Evolutionary conservation across 495 filamentous ascomycete genomes (phyloP).

Genomic region (Alectoria sarmentosa): DNA sequence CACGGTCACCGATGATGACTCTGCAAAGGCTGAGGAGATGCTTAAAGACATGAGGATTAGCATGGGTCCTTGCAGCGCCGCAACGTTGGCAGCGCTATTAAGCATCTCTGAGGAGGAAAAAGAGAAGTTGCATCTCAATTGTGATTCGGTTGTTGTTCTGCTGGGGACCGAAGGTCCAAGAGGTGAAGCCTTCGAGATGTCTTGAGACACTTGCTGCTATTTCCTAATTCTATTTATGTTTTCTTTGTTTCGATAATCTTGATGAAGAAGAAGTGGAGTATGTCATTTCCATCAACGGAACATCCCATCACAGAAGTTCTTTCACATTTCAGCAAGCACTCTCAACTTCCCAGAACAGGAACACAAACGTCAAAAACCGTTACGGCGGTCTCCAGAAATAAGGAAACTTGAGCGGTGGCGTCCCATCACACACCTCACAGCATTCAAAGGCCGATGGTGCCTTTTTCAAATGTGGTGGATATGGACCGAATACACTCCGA

Average conservation of each 20-base stretch:
- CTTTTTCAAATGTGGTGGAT: neutral
- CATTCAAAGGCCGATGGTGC: neutral
- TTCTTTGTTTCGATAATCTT: too few relatives aligned
- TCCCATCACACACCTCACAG: slow-evolving; percentile 1
- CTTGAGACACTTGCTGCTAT: neutral
- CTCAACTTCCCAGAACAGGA: neutral
- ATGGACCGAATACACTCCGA: neutral
- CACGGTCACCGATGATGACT: slow-evolving; percentile 49
- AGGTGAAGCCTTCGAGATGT: slow-evolving; percentile 10
- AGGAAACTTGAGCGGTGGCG: neutral
- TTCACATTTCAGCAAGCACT: neutral
- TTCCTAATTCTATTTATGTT: neutral
- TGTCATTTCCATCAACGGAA: neutral
- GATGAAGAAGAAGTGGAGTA: neutral
- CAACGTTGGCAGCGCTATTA: slow-evolving; percentile 50
- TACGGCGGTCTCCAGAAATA: neutral
- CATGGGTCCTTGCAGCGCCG: slow-evolving; percentile 61
- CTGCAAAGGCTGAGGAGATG: slow-evolving; percentile 44
- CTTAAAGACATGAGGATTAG: slow-evolving; percentile 39
- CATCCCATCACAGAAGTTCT: neutral
- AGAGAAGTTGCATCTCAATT: slow-evolving; percentile 29
- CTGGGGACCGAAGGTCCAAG: slow-evolving; percentile 45
- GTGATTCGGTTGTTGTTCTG: slow-evolving; percentile 47
- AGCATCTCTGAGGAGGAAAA: slow-evolving; percentile 33
- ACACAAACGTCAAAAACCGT: neutral